Conservation (phyloP, 2,329 filamentous ascomycete species). For the Hansfordia pulvinata region DNA sequence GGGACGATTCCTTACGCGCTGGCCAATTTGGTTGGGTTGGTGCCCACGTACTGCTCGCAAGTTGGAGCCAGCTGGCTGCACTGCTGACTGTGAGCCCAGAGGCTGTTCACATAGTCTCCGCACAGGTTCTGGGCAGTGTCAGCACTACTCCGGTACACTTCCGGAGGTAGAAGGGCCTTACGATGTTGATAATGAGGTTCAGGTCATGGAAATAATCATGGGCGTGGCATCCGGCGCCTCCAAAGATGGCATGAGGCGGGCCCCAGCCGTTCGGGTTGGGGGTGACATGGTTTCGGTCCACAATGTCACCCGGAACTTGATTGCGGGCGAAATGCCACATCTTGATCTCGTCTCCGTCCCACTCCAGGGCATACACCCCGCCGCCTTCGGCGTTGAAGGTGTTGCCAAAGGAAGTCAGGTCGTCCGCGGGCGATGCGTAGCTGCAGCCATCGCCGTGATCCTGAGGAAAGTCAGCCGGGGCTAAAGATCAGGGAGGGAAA, state of each 20-base stretch:
- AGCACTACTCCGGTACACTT: not conserved
- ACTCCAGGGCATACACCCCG: constrained; percentile 60
- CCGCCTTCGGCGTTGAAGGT: constrained; percentile 53
- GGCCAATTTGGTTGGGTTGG: too few species aligned
- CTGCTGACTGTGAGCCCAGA: constrained; percentile 24
- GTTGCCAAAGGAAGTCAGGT: constrained; percentile 40
- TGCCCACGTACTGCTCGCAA: constrained; percentile 31
- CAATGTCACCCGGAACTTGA: constrained; percentile 52
- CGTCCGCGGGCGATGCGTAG: constrained; percentile 22
- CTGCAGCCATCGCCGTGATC: constrained; percentile 33
- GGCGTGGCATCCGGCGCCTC: constrained; percentile 49
- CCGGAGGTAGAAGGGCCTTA: constrained; percentile 8
- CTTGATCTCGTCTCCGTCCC: constrained; percentile 53
- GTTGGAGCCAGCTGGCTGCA: constrained; percentile 26
- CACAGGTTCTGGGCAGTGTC: constrained; percentile 56
- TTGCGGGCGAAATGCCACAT: constrained; percentile 67
- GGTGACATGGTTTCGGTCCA: constrained; percentile 22
- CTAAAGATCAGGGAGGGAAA: too few species aligned
- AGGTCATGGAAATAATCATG: constrained; percentile 51
- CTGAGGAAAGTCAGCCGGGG: constrained; percentile 12
- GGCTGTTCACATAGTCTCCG: constrained; percentile 53
- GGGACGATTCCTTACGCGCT: too few species aligned
- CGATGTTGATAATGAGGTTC: constrained; percentile 60
- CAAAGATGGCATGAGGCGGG: constrained; percentile 55
- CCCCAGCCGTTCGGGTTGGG: constrained; percentile 59